Base-by-base conservation (phyloP, 768 basidiomycete species). In the Coprinopsis strossmayeri region DNA sequence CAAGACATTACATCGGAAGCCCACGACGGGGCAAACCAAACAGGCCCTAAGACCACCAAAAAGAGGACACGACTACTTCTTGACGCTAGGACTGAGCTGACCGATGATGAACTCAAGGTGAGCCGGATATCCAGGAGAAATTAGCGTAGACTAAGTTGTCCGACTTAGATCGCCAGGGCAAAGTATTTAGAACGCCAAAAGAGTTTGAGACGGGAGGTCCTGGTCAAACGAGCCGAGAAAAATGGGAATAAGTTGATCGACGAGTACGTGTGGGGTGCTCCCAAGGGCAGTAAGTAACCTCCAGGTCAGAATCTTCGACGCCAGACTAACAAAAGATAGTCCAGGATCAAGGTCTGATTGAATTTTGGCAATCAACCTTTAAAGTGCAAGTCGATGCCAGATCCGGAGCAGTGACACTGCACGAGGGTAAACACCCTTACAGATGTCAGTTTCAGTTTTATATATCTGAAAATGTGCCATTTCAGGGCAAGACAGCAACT, bases 61-160 rank as follows among this genome's bases (percentile, higher is more conserved):
- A 86, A 78, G 59, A 62, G 70, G 48, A 84, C 75, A 9, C 72
- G 81, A 38, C 60, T 82, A 34, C 65, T 87, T 2, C 62, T 91
- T 5, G 90, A 92, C 61, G 65, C 73, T 3, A 74, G 87, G 51
- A 92, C 81, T 3, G 90, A 92, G 59, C 66, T 92, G 30, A 87
- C 88, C 3, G 87, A 91, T 50, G 83, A 87, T 2, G 87, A 92
- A 64, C 69, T 92, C 37, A 85, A 83, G 70, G 90, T 80, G 49
- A n/a, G n/a, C n/a, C n/a, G n/a, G n/a, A n/a, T n/a, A n/a, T n/a
- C n/a, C n/a, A n/a, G n/a, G n/a, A n/a, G n/a, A n/a, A n/a, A n/a
- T n/a, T n/a, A n/a, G 30, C 30, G 30, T 32, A 7, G 30, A 23
- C 23, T 30, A 20, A 34, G 35, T 17, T 28, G 39, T 37, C n/a